Evolutionary conservation across 2,329 filamentous ascomycete species (phyloP).

Genomic region (Xylaria polymorpha): DNA sequence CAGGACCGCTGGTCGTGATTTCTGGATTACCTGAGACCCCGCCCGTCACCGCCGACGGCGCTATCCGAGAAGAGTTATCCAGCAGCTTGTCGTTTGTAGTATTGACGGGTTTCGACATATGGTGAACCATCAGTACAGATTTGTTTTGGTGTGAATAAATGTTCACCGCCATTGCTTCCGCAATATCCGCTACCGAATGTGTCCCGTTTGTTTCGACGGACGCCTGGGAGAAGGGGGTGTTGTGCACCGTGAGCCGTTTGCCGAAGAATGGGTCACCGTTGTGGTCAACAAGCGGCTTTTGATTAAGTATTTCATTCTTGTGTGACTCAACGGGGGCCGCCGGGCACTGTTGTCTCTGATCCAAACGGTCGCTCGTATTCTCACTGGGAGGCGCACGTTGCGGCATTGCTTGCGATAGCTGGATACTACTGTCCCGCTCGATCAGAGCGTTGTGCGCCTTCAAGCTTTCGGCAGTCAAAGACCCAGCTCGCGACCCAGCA

Average conservation of each 20-base stretch:
- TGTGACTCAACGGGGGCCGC: conserved; percentile 52
- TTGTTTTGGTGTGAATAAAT: conserved; percentile 74
- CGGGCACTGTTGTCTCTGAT: conserved; percentile 49
- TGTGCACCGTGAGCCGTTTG: conserved; percentile 65
- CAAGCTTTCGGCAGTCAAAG: conserved; percentile 68
- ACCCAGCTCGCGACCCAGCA: conserved; percentile 54
- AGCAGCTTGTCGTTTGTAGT: conserved; percentile 53
- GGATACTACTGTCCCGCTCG: conserved; percentile 47
- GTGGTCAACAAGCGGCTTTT: conserved; percentile 59
- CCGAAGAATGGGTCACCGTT: conserved; percentile 66
- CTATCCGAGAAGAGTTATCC: conserved; percentile 41
- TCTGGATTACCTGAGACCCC: conserved; percentile 49
- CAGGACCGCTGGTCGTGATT: conserved; percentile 55
- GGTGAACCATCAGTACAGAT: conserved; percentile 70
- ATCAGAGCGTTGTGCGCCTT: conserved; percentile 63
- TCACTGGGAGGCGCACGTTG: conserved; percentile 47
- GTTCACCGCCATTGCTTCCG: conserved; percentile 70
- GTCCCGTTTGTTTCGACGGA: conserved; percentile 72
- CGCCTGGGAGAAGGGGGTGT: conserved; percentile 71
- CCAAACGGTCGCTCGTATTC: conserved; percentile 42
- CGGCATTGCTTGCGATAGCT: conserved; percentile 47
- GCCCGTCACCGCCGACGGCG: conserved; percentile 30
- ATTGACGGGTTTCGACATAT: conserved; percentile 63
- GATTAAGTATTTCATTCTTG: conserved; percentile 48
- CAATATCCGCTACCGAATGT: conserved; percentile 67